These are phyloP conservation scores for Penicillium ochrochloron DNA, from an alignment of 495 filamentous ascomycete species.

Conservation along the genomic window DNA sequence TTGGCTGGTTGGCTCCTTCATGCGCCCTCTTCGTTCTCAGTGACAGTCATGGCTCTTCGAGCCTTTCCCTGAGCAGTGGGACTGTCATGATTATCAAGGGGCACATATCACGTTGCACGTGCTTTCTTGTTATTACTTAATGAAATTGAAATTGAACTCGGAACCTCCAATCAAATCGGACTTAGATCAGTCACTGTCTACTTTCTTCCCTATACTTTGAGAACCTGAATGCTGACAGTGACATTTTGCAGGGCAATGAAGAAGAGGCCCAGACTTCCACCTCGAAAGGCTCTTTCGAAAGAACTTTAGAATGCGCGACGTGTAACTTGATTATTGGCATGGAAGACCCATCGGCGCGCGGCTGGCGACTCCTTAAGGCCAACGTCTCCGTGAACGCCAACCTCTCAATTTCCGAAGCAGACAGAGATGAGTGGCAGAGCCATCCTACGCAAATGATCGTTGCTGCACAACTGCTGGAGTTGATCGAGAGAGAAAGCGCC, in stretches of 20 bases:
- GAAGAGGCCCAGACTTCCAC: constrained; percentile 16
- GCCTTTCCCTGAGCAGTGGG: constrained; percentile 55
- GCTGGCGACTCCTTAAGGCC: constrained; percentile 57
- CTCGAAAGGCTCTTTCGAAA: constrained; percentile 14
- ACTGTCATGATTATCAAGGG: constrained; percentile 56
- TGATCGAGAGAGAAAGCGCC: constrained; percentile 54
- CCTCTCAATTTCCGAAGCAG: not conserved
- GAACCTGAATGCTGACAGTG: constrained; percentile 18
- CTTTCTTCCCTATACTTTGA: not conserved
- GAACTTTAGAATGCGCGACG: constrained; percentile 40
- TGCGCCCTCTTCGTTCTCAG: constrained; percentile 36
- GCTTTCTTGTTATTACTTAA: constrained; percentile 5
- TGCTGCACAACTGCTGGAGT: constrained; percentile 54
- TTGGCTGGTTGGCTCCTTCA: constrained; percentile 18
- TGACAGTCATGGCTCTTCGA: constrained; percentile 41
- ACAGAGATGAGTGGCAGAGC: constrained; percentile 31
- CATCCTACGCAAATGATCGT: constrained; percentile 56
- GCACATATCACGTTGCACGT: constrained; percentile 52
- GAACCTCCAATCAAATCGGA: not conserved
- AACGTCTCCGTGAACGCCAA: constrained; percentile 40
- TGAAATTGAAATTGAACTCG: constrained; percentile 10
- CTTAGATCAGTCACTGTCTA: not conserved
- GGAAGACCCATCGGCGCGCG: constrained; percentile 45
- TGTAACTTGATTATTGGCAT: constrained; percentile 52
- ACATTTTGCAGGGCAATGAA: constrained; percentile 26